These are phyloP conservation scores for Naganishia sp. DNA, from an alignment of 1,284 basidiomycete species.

Conservation along the genomic window DNA sequence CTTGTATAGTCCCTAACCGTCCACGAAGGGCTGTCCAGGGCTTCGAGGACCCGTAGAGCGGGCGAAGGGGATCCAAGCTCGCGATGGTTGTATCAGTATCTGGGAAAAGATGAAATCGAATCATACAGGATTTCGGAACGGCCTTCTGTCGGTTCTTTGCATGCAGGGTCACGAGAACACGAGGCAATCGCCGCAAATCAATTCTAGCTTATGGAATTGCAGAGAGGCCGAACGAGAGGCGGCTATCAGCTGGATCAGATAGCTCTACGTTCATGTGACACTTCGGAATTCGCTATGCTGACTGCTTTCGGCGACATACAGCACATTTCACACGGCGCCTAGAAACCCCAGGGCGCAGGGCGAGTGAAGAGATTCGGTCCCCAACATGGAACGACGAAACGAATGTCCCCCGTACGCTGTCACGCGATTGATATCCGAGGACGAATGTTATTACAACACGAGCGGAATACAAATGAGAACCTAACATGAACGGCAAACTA, in stretches of 20 bases:
- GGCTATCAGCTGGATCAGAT: no score
- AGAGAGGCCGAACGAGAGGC: no score
- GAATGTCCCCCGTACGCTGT: neutral
- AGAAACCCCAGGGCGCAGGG: no score
- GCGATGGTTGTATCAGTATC: conserved; percentile 5
- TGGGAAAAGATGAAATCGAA: neutral
- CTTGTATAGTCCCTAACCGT: conserved; percentile 44
- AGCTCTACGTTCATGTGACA: no score
- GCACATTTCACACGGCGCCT: no score
- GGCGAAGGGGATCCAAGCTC: neutral
- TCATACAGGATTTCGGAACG: neutral
- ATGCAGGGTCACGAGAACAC: neutral
- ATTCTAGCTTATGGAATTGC: no score
- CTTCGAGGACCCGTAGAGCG: conserved; percentile 44
- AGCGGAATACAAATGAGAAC: conserved; percentile 11
- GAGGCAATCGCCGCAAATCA: neutral
- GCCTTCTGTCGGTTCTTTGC: neutral
- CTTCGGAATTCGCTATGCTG: no score
- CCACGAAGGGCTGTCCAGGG: conserved; percentile 44
- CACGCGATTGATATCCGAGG: neutral
- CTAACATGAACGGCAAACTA: conserved; percentile 1
- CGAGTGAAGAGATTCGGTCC: no score
- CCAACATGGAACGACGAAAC: neutral
- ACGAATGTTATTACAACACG: conserved; percentile 12
- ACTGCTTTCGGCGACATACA: no score